Base-by-base conservation (phyloP, 345 rosid genomes). In the Erysimum cheiranthoides region DNA sequence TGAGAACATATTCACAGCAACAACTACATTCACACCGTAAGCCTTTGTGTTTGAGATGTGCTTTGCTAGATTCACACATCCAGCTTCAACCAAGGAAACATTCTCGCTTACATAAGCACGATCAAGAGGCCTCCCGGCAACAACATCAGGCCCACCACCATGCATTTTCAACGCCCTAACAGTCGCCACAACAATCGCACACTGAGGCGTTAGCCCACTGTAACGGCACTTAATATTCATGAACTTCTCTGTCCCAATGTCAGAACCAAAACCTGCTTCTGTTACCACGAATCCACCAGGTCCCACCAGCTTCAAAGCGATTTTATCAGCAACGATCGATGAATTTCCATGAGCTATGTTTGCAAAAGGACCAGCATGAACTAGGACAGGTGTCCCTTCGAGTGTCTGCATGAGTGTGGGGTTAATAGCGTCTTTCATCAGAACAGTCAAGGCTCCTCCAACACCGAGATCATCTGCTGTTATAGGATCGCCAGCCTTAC, bases 311-410 rank as follows among this genome's bases (percentile, higher is more conserved):
- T 96, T 96, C 79, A 96, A 32, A 2, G 99, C 99, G 54, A 96
- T 96, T 76, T 91, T 96, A 76, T 96, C 99, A 13, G 99, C 99
- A 49, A 96, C 96, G 3, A 96, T 85, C 8, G 99, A 96, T 18
- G 99, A 93, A 81, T 96, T 96, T 8, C 99, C 99, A 60, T 96
- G 99, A 75, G 99, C 98, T 73, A 96, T 96, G 69, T 93, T 96
- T 17, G 99, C 98, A 84, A 96, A 96, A 25, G 98, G 99, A 77
- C 99, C 99, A 4, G 99, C 99, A 60, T 93, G 99, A 62, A 96
- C 98, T 30, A 96, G 88, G 43, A 93, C 99, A 70, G 99, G 98
- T 27, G 98, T 96, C 18, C 99, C 99, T 81, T 96, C 99, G 34
- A 96, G 93, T 21, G 99, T 96, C 83, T 93, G 99, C 99, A 96